Base-by-base conservation (phyloP, 306 rosid species). In the Cyclanthera cordifolia region DNA sequence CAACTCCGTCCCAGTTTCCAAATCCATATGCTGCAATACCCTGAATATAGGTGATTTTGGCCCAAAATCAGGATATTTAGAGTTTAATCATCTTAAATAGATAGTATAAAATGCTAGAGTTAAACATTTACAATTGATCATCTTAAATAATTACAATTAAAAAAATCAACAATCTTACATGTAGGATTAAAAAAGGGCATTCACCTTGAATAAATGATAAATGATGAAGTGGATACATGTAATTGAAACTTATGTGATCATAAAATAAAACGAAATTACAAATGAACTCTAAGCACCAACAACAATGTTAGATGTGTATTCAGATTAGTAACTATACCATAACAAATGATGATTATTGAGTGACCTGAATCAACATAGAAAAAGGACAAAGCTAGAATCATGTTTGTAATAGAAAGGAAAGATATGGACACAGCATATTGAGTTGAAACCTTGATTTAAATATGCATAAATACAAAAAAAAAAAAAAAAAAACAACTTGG, bases 1-100 rank as follows among this genome's bases (percentile, higher is more conserved):
- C 88, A 75, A 91, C 91, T 68, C 84, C 91, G 41, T 74, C 69
- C 96, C 96, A 88, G 73, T 86, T 88, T 70, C 96, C 97, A 75
- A 86, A 86, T 82, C 97, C 97, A 85, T 88, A 88, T 83, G 82
- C 89, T 70, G 75, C 96, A 79, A 91, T 79, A 70, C 88, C 96
- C 96, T 91, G 71, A 60, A 73, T 9, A 72, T 69, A 1, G 27
- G 72, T 41, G 55, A 56, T 69, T 55, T 50, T 50, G 56, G 32
- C 64, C 64, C 70, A 69, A 69, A 14, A 54, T 24, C 21, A 50
- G 30, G 50, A 34, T 19, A 12, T n/a, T 14, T 67, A 67, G 24
- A 67, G 28, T 37, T 39, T 4, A 63, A n/a, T n/a, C n/a, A n/a
- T n/a, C n/a, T n/a, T n/a, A n/a, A 21, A 64, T 43, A 39, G 21